Base-by-base conservation (phyloP, 495 filamentous ascomycete genomes). In the Collariella sp. region DNA sequence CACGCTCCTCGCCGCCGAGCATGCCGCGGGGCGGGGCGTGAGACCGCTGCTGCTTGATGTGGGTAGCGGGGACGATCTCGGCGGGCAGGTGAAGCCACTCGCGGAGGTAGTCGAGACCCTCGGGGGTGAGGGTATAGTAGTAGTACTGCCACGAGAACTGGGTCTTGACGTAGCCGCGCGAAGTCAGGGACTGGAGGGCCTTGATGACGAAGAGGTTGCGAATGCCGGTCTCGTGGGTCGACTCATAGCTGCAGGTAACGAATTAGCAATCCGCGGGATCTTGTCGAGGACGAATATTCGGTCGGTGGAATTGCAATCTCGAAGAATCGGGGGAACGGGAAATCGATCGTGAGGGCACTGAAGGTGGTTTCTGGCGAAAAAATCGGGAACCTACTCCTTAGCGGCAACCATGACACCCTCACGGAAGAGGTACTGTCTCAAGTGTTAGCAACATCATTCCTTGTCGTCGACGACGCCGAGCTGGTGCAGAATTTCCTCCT, bases 141-240 rank as follows among this genome's bases (percentile, higher is more conserved):
- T 96, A 98, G 85, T 91, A 97, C 81, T 98, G 93, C 93, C 93
- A 98, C 57, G 89, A 95, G 86, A 98, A 98, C 75, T 90, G 93
- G 63, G 93, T 98, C 87, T 97, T 97, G 77, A 98, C 81, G 76
- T 84, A 98, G 71, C 90, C 90, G 73, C 91, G 89, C 67, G 93
- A 97, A 79, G 83, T 91, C 67, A 98, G 82, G 57, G 93, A 98
- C 81, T 98, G 93, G 77, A 81, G 82, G 60, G 93, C 94, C 84
- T 98, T 98, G 83, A 98, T 87, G 72, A 98, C 90, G 72, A 72
- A 96, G 67, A 98, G 89, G 83, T 98, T 98, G 84, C 91, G 93
- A 76, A 93, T 95, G 49, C 65, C 67, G 47, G 57, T 69, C 62
- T 69, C 67, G 61, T 69, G 67, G 57, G 59, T 66, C 38, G 62